phyloP scores from a whole-genome alignment of 2,329 filamentous ascomycete species.

The Monosporascus sp. region DNA sequence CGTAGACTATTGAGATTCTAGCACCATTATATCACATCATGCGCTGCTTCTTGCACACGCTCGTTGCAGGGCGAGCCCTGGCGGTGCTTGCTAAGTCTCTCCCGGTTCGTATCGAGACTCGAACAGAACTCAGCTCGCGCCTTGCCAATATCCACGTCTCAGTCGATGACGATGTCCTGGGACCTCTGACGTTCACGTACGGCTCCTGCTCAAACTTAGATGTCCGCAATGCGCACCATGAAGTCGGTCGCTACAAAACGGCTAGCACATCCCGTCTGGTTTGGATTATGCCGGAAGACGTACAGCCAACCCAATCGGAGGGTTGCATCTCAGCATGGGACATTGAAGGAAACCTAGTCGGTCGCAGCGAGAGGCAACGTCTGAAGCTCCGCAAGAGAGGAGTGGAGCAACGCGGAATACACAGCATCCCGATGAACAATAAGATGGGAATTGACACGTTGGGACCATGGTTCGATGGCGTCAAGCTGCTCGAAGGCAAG shows the following conservation, averaged over 20 bases:
- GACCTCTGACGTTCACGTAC: slow-evolving; percentile 27
- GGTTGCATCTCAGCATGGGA: slow-evolving; percentile 38
- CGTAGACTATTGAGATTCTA: too few relatives aligned
- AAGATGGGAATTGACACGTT: slow-evolving; percentile 39
- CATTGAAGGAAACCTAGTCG: slow-evolving; percentile 24
- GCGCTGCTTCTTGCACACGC: neutral
- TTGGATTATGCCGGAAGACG: slow-evolving; percentile 27
- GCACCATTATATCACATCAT: neutral
- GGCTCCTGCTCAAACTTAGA: slow-evolving; percentile 21
- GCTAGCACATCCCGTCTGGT: slow-evolving; percentile 23
- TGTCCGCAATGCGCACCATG: slow-evolving; percentile 20
- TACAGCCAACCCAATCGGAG: slow-evolving; percentile 12
- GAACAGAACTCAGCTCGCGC: slow-evolving; percentile 26
- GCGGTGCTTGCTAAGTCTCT: slow-evolving; percentile 5
- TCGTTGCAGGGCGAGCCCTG: neutral
- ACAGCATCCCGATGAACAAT: slow-evolving; percentile 42
- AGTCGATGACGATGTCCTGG: slow-evolving; percentile 16
- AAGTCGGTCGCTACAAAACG: slow-evolving; percentile 14
- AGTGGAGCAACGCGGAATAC: slow-evolving; percentile 17
- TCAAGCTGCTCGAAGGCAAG: slow-evolving; percentile 50
- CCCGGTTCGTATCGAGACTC: slow-evolving; percentile 30
- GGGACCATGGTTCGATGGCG: slow-evolving; percentile 63
- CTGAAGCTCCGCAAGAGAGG: slow-evolving; percentile 16
- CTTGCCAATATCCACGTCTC: slow-evolving; percentile 29
- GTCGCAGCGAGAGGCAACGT: slow-evolving; percentile 29